Base-by-base conservation (phyloP, 192 early-diverging fungal species). In the Helicostylum pulchrum region DNA sequence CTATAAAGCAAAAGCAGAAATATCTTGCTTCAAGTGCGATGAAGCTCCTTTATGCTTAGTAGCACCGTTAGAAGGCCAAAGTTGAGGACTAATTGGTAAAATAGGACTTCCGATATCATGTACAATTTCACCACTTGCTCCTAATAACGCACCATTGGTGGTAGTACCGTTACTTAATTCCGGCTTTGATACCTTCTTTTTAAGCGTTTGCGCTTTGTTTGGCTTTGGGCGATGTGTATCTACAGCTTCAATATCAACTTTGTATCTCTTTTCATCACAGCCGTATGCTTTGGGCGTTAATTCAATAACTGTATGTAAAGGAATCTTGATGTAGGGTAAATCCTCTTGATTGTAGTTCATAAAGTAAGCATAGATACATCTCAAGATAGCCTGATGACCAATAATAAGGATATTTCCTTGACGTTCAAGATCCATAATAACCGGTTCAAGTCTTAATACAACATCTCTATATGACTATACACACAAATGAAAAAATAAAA, bases 361-460 rank as follows among this genome's bases (percentile, higher is more conserved):
- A 77, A 97, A 99, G 78, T 98, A 99, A 44, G 92, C 94, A 72
- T 99, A 99, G 56, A 99, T 90, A 72, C 93, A 95, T 21, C 98
- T 85, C 65, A 99, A 78, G 34, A 99, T 95, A 0, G 96, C 98
- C 62, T 99, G 98, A 72, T 99, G 98, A 17, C 94, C 94, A 70
- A 98, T 85, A 53, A 98, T 98, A 61, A 98, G 79, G 54, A 98
- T 96, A 65, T 92, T 90, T 70, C 94, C 90, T 74, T 99, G 95
- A 32, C 97, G 86, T 70, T 98, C 97, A 45, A 99, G 82, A 71
- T 99, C 98, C 94, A 99, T 93, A 59, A 98, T 99, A 57, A 99
- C 93, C 2, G 98, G 98, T 77, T 99, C 98, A 34, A 99, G 72
- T 34, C 95, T 85, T 67, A 94, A 78, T 9, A 99, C 98, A 14